Evolutionary conservation across 495 filamentous ascomycete species (phyloP).

Genomic region (Hypoxylon fragiforme): DNA sequence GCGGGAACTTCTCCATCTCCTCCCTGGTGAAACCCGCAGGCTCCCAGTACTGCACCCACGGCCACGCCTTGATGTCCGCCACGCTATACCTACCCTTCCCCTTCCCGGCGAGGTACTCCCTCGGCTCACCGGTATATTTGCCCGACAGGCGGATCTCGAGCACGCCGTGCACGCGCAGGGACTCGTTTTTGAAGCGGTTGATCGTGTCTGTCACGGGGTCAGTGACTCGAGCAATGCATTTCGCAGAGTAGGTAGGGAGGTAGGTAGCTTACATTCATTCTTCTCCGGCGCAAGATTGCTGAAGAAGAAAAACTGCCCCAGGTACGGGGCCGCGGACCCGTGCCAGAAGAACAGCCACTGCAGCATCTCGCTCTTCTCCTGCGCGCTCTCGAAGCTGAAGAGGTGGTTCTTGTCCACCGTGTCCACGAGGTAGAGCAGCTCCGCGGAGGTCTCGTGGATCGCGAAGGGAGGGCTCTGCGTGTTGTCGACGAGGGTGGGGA

Average conservation of each 20-base stretch:
- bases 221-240: too few species aligned
- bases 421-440: not conserved
- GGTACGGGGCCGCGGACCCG: not conserved
- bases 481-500: not conserved
- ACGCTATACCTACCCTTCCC: constrained; percentile 56
- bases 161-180: constrained; percentile 53
- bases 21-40: constrained; percentile 45
- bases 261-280: not conserved
- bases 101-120: constrained; percentile 55
- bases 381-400: not conserved
- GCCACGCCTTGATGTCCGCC: constrained; percentile 57
- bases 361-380: not conserved
- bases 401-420: not conserved
- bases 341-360: not conserved
- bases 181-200: constrained; percentile 54
- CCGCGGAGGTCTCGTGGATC: not conserved
- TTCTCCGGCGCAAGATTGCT: not conserved
- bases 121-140: constrained; percentile 45
- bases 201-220: constrained; percentile 52
- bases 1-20: constrained; percentile 52
- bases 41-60: constrained; percentile 52
- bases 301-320: not conserved
- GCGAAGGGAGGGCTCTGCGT: not conserved
- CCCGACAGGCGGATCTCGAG: constrained; percentile 54
- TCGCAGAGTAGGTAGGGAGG: too few species aligned